A percentile compares a stretch with the other conserved stretches of the same genome.
phyloP scores from a whole-genome alignment of 805 yeast genomes.

The Candida incommunis region DNA sequence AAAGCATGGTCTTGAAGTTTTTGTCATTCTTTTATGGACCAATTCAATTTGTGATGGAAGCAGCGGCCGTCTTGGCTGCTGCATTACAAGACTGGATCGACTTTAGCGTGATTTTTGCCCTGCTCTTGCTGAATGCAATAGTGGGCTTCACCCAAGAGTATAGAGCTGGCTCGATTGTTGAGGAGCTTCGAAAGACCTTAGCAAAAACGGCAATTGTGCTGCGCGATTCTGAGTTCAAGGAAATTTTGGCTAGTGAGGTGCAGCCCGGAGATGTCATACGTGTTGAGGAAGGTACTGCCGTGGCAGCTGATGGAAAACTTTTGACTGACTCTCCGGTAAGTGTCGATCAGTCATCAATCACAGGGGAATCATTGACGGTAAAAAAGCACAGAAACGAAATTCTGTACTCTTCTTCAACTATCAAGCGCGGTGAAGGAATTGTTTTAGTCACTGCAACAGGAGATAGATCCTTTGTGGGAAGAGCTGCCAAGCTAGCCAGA shows the following conservation, averaged over 20 bases:
- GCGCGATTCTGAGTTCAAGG: conserved; percentile 67
- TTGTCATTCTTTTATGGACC: conserved; percentile 87
- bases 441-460: conserved; percentile 93
- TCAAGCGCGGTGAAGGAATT: conserved; percentile 89
- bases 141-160: conserved; percentile 96
- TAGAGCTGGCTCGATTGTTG: conserved; percentile 98
- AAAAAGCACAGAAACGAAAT: conserved; percentile 84
- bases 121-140: conserved; percentile 71
- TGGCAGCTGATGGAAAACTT: conserved; percentile 86
- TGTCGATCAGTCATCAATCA: conserved; percentile 91
- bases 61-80: conserved; percentile 89
- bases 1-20: conserved; percentile 67
- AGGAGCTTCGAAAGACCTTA: conserved; percentile 86
- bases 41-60: conserved; percentile 93
- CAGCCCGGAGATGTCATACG: conserved; percentile 93
- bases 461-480: conserved; percentile 90
- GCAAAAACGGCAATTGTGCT: conserved; percentile 80
- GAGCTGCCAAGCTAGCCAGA: conserved; percentile 94
- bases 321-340: conserved; percentile 79
- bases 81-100: conserved; percentile 98
- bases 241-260: conserved; percentile 68
- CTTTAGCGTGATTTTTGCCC: conserved; percentile 92
- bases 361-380: conserved; percentile 95
- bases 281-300: conserved; percentile 84
- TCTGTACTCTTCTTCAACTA: conserved; percentile 84